Evolutionary conservation across 2,329 filamentous ascomycete genomes (phyloP).

Genomic region (Colletotrichum sp.): DNA sequence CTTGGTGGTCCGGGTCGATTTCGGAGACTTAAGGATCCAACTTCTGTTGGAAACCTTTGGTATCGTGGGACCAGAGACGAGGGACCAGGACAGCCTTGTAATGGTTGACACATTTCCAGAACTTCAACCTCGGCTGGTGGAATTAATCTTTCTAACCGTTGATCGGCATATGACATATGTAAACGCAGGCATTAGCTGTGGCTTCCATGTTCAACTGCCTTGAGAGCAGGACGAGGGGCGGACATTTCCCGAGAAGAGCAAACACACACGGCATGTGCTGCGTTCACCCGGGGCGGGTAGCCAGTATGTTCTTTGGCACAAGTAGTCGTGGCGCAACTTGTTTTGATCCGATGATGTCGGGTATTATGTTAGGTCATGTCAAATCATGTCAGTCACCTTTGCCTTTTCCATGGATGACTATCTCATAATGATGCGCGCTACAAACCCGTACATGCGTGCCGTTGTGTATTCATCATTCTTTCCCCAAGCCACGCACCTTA

Average conservation of each 20-base stretch:
- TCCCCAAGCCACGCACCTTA: background rate
- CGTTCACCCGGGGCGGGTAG: background rate
- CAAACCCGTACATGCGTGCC: background rate
- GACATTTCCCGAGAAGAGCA: background rate
- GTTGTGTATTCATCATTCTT: background rate
- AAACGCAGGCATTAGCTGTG: background rate
- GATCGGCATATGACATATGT: background rate
- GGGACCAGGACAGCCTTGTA: background rate
- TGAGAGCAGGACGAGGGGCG: background rate
- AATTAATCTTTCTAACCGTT: background rate
- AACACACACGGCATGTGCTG: background rate
- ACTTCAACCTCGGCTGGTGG: background rate
- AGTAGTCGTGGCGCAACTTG: background rate
- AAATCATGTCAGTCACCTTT: background rate
- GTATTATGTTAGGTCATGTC: background rate
- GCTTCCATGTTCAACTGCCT: background rate
- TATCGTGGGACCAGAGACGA: background rate
- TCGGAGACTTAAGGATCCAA: background rate
- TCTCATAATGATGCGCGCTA: background rate
- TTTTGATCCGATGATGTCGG: background rate
- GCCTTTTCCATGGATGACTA: background rate
- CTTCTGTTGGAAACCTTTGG: background rate
- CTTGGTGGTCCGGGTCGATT: background rate
- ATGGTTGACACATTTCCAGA: background rate
- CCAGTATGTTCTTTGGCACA: background rate